phyloP scores from a whole-genome alignment of 2,329 filamentous ascomycete genomes.

The Diplodia sapinea region DNA sequence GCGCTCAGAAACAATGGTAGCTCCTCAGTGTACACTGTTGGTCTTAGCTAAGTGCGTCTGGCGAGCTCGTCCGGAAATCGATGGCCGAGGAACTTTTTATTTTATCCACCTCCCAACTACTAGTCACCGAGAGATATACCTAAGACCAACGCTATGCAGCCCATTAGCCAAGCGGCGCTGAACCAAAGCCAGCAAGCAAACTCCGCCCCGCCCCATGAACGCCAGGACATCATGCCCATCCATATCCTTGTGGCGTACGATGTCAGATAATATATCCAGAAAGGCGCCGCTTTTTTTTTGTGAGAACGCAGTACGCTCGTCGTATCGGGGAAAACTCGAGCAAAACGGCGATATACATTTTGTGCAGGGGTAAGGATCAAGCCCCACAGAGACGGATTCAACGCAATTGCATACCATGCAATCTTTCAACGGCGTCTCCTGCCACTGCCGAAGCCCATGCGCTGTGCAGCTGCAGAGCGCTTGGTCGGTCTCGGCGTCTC shows the following conservation, averaged over 20 bases:
- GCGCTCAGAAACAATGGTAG: background rate
- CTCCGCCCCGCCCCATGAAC: slow-evolving; percentile 29
- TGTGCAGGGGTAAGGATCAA: slow-evolving; percentile 9
- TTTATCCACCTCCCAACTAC: slow-evolving; percentile 17
- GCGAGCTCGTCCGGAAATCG: slow-evolving; percentile 5
- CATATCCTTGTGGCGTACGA: slow-evolving; percentile 41
- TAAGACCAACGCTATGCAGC: slow-evolving; percentile 31
- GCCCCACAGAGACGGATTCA: background rate
- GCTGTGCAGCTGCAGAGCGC: slow-evolving; percentile 29
- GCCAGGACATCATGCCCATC: slow-evolving; percentile 40
- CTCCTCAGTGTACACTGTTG: background rate
- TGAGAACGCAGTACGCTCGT: slow-evolving; percentile 23
- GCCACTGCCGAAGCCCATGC: slow-evolving; percentile 31
- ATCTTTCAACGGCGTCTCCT: slow-evolving; percentile 23
- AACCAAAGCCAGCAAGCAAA: slow-evolving; percentile 19
- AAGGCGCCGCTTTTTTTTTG: slow-evolving; percentile 31
- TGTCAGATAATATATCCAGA: slow-evolving; percentile 34
- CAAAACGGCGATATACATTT: slow-evolving; percentile 21
- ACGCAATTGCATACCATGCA: slow-evolving; percentile 8
- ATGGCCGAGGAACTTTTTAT: slow-evolving; percentile 9
- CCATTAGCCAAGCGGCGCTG: slow-evolving; percentile 23
- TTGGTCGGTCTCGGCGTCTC: slow-evolving; percentile 33
- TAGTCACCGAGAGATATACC: slow-evolving; percentile 17
- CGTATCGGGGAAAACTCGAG: background rate
- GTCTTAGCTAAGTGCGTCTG: background rate